Evolutionary conservation across 352 stramenopile species (phyloP).

Genomic region (Thalassiosira mediterranea): DNA sequence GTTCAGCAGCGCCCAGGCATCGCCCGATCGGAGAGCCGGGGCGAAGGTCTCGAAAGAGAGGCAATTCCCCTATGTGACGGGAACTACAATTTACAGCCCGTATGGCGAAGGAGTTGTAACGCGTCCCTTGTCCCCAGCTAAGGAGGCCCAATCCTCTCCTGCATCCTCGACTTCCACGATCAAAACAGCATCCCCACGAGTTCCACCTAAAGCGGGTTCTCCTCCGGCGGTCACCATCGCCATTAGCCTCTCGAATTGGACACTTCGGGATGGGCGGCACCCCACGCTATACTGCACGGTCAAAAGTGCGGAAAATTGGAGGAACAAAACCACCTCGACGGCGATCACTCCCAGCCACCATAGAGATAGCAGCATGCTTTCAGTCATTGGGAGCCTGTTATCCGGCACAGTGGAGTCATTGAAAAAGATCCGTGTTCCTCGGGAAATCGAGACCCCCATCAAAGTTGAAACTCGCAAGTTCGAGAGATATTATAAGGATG

Average conservation of each 20-base stretch:
- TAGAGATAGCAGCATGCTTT: slow-evolving; percentile 57
- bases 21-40: slow-evolving; percentile 34
- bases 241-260: slow-evolving; percentile 71
- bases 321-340: slow-evolving; percentile 47
- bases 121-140: slow-evolving; percentile 37
- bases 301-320: slow-evolving; percentile 70
- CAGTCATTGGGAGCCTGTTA: slow-evolving; percentile 59
- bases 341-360: slow-evolving; percentile 19
- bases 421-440: slow-evolving; percentile 54
- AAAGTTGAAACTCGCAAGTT: slow-evolving; percentile 51
- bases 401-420: slow-evolving; percentile 49
- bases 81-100: slow-evolving; percentile 65
- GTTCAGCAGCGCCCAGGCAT: slow-evolving; percentile 40
- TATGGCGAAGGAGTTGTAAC: slow-evolving; percentile 69
- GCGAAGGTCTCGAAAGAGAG: no score
- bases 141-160: slow-evolving; percentile 3
- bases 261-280: slow-evolving; percentile 62
- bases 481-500: slow-evolving; percentile 78
- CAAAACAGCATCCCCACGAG: slow-evolving; percentile 1
- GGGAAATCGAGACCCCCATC: slow-evolving; percentile 44
- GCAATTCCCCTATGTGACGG: slow-evolving; percentile 34
- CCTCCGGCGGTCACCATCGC: slow-evolving; percentile 46
- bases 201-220: no score
- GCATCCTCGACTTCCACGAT: slow-evolving; percentile 5
- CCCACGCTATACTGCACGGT: slow-evolving; percentile 76